A percentile compares a stretch with the other conserved stretches of the same genome.
phyloP scores from a whole-genome alignment of 1,284 basidiomycete genomes.

The Pseudozyma sp. region DNA sequence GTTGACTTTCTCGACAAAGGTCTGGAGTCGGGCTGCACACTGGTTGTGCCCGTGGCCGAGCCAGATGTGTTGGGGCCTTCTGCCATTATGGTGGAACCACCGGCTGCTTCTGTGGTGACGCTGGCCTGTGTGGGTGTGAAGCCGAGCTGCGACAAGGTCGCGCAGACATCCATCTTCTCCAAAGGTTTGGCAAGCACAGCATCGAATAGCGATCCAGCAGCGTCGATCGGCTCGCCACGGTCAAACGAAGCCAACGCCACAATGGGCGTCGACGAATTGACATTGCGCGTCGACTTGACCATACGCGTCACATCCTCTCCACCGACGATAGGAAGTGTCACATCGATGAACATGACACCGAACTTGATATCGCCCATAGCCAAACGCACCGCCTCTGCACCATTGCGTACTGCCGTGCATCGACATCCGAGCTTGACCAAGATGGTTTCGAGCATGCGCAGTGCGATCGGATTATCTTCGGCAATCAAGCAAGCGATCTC shows the following conservation, averaged over 20 bases:
- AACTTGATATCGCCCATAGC: constrained; percentile 93
- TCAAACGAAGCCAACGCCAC: constrained; percentile 77
- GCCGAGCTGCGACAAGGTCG: constrained; percentile 49
- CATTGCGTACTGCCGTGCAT: constrained; percentile 92
- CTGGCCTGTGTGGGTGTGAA: constrained; percentile 46
- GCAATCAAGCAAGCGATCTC: constrained; percentile 90
- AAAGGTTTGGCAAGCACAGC: constrained; percentile 61
- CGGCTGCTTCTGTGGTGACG: constrained; percentile 5
- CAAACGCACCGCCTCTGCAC: constrained; percentile 93
- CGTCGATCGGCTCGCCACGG: constrained; percentile 54
- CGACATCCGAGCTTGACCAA: constrained; percentile 91
- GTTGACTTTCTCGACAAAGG: constrained; percentile 47
- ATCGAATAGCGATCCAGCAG: constrained; percentile 71
- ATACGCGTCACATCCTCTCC: constrained; percentile 91
- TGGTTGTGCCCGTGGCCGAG: constrained; percentile 27
- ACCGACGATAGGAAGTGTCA: constrained; percentile 90
- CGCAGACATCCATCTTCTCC: constrained; percentile 59
- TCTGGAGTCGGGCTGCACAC: constrained; percentile 30
- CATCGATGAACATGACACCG: constrained; percentile 82
- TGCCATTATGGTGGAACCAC: background rate
- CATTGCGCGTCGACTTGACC: constrained; percentile 93
- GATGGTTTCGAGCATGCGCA: constrained; percentile 81
- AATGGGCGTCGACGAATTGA: constrained; percentile 88
- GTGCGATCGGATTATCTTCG: constrained; percentile 87
- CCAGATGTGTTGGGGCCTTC: constrained; percentile 11